Conservation (phyloP, 2,329 filamentous ascomycete species). For the Stagonosporopsis vannaccii region DNA sequence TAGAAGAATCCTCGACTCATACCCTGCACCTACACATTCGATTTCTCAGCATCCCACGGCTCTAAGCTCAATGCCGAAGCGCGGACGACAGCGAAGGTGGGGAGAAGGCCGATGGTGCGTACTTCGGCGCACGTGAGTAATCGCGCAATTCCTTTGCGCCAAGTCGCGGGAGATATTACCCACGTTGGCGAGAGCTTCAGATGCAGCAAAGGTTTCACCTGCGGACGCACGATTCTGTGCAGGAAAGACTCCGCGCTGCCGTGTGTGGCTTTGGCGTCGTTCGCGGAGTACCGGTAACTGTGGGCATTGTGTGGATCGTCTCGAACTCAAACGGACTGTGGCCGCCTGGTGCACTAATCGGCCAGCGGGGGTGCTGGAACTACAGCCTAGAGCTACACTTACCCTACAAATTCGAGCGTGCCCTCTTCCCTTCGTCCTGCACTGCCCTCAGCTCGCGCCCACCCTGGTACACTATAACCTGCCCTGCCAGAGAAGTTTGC, state of each 20-base stretch:
- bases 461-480: neutral
- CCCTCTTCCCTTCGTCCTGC: constrained; percentile 20
- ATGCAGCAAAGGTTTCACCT: constrained; percentile 29
- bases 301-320: constrained; percentile 15
- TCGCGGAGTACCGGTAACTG: constrained; percentile 5
- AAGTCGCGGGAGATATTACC: constrained; percentile 15
- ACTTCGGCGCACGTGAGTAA: constrained; percentile 23
- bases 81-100: constrained; percentile 17
- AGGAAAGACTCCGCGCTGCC: constrained; percentile 8
- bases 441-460: neutral
- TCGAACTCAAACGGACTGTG: constrained; percentile 17
- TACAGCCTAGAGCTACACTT: constrained; percentile 10
- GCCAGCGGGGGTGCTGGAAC: constrained; percentile 16
- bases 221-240: constrained; percentile 32
- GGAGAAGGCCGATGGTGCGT: constrained; percentile 23
- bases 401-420: constrained; percentile 24
- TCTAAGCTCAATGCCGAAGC: constrained; percentile 20
- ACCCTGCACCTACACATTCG: constrained; percentile 5
- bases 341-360: constrained; percentile 14
- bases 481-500: constrained; percentile 3
- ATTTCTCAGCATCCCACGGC: constrained; percentile 30
- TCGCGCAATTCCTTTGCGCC: constrained; percentile 7
- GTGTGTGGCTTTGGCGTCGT: constrained; percentile 6
- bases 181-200: constrained; percentile 18
- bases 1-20: neutral